These are phyloP conservation scores for Fusarium fracticaudum DNA, from an alignment of 2,329 filamentous ascomycete genomes.

Conservation along the genomic window DNA sequence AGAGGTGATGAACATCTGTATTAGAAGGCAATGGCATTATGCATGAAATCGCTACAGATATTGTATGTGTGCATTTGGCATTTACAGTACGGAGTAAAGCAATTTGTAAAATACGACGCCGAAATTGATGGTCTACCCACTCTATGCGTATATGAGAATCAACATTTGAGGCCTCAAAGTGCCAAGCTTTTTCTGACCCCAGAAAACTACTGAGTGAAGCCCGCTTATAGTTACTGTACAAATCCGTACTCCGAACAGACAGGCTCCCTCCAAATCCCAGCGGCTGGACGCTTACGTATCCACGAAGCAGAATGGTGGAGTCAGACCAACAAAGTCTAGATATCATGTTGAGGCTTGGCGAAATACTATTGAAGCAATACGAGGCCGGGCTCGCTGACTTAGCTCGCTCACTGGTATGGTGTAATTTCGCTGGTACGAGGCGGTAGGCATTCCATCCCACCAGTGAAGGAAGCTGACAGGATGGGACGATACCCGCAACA, in stretches of 20 bases:
- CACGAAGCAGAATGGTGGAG: slow-evolving; percentile 22
- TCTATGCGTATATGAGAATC: neutral
- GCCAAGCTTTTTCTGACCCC: slow-evolving; percentile 22
- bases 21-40: neutral
- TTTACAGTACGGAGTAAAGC: neutral
- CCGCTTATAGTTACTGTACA: slow-evolving; percentile 12
- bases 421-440: slow-evolving; percentile 20
- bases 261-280: neutral
- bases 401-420: slow-evolving; percentile 14
- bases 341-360: slow-evolving; percentile 31
- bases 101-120: neutral
- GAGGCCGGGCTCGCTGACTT: slow-evolving; percentile 17
- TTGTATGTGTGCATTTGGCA: neutral
- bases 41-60: neutral
- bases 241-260: neutral
- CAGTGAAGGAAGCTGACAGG: slow-evolving; percentile 8
- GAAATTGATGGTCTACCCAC: neutral
- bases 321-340: slow-evolving; percentile 5
- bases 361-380: slow-evolving; percentile 23
- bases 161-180: slow-evolving; percentile 1
- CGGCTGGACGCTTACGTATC: slow-evolving; percentile 22
- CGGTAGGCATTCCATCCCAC: slow-evolving; percentile 1
- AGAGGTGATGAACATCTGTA: neutral
- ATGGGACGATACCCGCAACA: neutral
- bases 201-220: slow-evolving; percentile 4